These are phyloP conservation scores for Pestalotiopsis sp. DNA, from an alignment of 2,329 filamentous ascomycete species.

Conservation along the genomic window DNA sequence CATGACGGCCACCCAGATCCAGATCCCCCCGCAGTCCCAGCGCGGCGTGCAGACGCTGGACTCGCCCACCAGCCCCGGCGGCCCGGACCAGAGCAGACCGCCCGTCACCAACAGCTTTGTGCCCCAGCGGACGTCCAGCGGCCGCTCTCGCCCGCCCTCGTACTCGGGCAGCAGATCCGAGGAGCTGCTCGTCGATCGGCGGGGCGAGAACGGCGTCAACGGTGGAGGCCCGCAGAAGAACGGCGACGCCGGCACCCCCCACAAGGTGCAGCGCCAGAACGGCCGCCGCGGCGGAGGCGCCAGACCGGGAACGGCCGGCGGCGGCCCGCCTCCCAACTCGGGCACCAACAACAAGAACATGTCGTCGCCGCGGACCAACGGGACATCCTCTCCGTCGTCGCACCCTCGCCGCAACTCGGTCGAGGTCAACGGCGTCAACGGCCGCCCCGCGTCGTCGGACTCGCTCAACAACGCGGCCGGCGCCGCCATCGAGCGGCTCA, in stretches of 20 bases:
- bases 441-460: conserved; percentile 10
- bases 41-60: conserved; percentile 16
- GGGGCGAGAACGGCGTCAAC: conserved; percentile 10
- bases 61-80: conserved; percentile 13
- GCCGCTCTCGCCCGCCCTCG: conserved; percentile 27
- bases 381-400: neutral
- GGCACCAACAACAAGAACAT: conserved; percentile 13
- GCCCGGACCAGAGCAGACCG: conserved; percentile 26
- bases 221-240: conserved; percentile 7
- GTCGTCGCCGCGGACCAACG: conserved; percentile 25
- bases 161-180: conserved; percentile 34
- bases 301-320: conserved; percentile 1
- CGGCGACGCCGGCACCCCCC: conserved; percentile 13
- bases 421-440: neutral
- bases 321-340: conserved; percentile 15
- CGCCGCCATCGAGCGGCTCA: conserved; percentile 41
- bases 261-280: conserved; percentile 28
- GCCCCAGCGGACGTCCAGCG: conserved; percentile 10
- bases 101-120: conserved; percentile 31
- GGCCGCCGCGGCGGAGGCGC: conserved; percentile 21
- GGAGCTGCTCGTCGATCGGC: conserved; percentile 31
- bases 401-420: neutral
- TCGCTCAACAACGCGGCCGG: conserved; percentile 16
- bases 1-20: conserved; percentile 11
- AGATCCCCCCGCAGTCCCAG: conserved; percentile 16